Evolutionary conservation across 495 filamentous ascomycete genomes (phyloP), one percentile per base, ranked within the genome.

Genomic region (Lindgomyces ingoldianus): DNA sequence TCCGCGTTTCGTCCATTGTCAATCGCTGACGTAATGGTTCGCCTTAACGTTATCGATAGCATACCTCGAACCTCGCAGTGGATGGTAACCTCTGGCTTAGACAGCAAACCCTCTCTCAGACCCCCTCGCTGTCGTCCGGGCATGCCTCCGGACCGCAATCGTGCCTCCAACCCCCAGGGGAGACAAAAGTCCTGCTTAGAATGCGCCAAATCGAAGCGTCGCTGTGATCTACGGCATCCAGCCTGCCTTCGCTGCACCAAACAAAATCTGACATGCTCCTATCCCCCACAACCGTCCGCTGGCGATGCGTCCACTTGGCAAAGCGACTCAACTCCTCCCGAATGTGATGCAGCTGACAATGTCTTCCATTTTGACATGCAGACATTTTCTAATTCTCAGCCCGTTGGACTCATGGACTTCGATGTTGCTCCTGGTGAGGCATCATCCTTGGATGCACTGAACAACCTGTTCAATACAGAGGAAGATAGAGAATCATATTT

Each of bases 131-230:
- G 44, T n/a, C 18, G 29, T 25, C 11, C 3, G 19, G 11, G 9
- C 21, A 62, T 67, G 51, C 57, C 58, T 41, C 41, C 51, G 29
- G 51, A 61, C 3, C 19, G 53, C 45, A 30, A 39, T 26, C 74
- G 74, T 36, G 70, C 70, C 47, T 59, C 42, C 41, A 76, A 77
- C 44, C 72, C 79, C 29, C 76, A 78, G 19, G 76, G 80, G 4
- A 74, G 82, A 42, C 78, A 78, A 29, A 83, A 82, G 61, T 81
- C 72, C 1, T 83, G 83, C 61, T 73, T 76, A 25, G 75, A 76
- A n/a, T 85, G 83, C 71, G 81, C 80, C 68, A 69, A 65, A 48
- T 22, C 62, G 21, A 69, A 69, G 52, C 56, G 67, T 29, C 56
- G 67, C 19, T 69, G 83, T 64, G 81, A 83, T 49, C 72, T 81